Percentiles rank a stretch among this genome's conserved stretches.
These are phyloP conservation scores for Pseudocercospora ulei DNA, from an alignment of 2,329 filamentous ascomycete genomes.

Conservation along the genomic window DNA sequence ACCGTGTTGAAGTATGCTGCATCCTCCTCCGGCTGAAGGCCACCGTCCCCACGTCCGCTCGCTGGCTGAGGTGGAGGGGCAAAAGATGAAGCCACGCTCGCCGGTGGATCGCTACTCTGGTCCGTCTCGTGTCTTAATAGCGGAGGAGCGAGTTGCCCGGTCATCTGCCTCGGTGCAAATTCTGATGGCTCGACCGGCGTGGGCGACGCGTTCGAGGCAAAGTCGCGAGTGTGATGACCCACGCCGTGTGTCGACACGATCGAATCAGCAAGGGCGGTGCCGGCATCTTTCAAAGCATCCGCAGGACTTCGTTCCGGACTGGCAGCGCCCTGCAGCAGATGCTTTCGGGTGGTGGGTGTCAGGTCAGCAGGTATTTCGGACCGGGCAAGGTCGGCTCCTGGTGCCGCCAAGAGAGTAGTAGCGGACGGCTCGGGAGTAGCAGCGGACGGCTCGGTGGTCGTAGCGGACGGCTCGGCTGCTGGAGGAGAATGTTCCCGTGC, in stretches of 20 bases:
- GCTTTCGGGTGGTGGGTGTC: slow-evolving; percentile 30
- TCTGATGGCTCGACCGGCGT: slow-evolving; percentile 26
- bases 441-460: background rate
- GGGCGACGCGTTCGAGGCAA: slow-evolving; percentile 26
- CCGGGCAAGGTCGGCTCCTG: background rate
- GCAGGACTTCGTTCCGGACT: slow-evolving; percentile 25
- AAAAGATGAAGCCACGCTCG: slow-evolving; percentile 22
- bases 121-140: slow-evolving; percentile 20
- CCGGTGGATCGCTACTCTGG: slow-evolving; percentile 18
- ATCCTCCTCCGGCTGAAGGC: slow-evolving; percentile 4
- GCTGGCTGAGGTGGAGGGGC: slow-evolving; percentile 41
- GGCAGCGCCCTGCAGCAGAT: slow-evolving; percentile 14
- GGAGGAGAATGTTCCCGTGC: no score
- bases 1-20: slow-evolving; percentile 21
- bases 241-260: slow-evolving; percentile 37
- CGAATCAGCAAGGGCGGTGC: slow-evolving; percentile 42
- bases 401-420: background rate
- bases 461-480: no score
- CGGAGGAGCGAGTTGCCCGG: slow-evolving; percentile 21
- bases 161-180: slow-evolving; percentile 16
- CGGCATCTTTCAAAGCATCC: slow-evolving; percentile 40
- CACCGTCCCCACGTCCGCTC: slow-evolving; percentile 5
- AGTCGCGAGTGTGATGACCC: slow-evolving; percentile 31
- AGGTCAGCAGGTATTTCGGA: slow-evolving; percentile 25
- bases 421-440: slow-evolving; percentile 2